Base-by-base conservation (phyloP, 805 yeast species). In the Candida alai region DNA sequence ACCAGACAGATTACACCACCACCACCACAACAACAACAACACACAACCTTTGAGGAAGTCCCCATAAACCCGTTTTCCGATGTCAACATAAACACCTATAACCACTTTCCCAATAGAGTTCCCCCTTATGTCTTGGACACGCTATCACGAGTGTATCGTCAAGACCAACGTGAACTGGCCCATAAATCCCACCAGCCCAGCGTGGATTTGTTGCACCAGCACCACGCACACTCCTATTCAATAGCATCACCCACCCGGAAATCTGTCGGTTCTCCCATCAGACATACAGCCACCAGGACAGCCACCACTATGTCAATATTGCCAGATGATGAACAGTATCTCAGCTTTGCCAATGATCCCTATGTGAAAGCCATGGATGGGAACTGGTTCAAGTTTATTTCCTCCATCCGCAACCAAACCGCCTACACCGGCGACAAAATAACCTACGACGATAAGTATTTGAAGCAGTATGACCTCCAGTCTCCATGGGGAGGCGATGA, bases 401-500 rank as follows among this genome's bases (percentile, higher is more conserved):
- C 56, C 14, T 67, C 76, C 1, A 66, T 74, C 20, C 62, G 69
- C 38, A 56, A 65, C 20, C 74, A 76, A 2, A 60, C 62, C 5
- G 58, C 70, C 5, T 36, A 58, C 61, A 47, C 66, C 3, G 35
- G 39, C 13, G 67, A 54, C 27, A 37, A 47, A 19, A 36, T 58
- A 11, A 40, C 43, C 8, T 43, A 43, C 21, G 65, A 62, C 33
- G 47, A 51, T 13, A 39, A 51, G 12, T 49, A 49, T 27, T 45
- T 41, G 19, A 39, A 50, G n/a, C 72, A 70, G 36, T 54, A 78
- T 33, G 65, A 70, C 27, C 70, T 62, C 30, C 51, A 49, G 23
- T 60, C 72, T 1, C 60, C 68, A 14, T 84, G 93, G 93, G 79
- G 80, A 22, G 94, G 94, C 24, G 85, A 73, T 37, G 73, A 73